Evolutionary conservation across 2,329 filamentous ascomycete species (phyloP).

Genomic region (Drechslerella coelobrocha): DNA sequence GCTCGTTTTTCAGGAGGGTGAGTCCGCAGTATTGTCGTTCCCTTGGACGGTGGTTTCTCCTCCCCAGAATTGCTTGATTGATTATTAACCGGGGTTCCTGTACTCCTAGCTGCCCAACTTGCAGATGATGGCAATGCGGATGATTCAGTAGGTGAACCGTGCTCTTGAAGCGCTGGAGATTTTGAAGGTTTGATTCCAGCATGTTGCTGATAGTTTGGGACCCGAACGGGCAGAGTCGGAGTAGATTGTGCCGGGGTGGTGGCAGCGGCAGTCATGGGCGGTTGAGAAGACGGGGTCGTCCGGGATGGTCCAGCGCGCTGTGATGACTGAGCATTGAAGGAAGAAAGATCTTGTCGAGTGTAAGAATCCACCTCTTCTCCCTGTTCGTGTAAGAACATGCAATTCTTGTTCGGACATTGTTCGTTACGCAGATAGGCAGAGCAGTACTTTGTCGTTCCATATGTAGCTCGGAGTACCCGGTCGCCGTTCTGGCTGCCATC

Average conservation of each 20-base stretch:
- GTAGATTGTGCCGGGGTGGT: slow-evolving; percentile 57
- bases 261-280: slow-evolving; percentile 51
- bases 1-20: slow-evolving; percentile 47
- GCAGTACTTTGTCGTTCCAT: slow-evolving; percentile 97
- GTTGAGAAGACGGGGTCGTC: slow-evolving; percentile 56
- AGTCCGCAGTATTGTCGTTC: slow-evolving; percentile 41
- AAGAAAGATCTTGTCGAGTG: slow-evolving; percentile 89
- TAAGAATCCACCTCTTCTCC: slow-evolving; percentile 99
- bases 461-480: slow-evolving; percentile 74
- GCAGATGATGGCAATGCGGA: slow-evolving; percentile 92
- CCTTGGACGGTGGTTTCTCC: slow-evolving; percentile 28
- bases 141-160: slow-evolving; percentile 69
- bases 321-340: slow-evolving; percentile 71
- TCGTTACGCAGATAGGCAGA: slow-evolving; percentile 95
- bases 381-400: slow-evolving; percentile 97
- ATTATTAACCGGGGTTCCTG: slow-evolving; percentile 74
- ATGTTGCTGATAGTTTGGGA: slow-evolving; percentile 41
- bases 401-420: slow-evolving; percentile 91
- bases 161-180: slow-evolving; percentile 62
- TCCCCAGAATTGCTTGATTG: slow-evolving; percentile 57
- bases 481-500: slow-evolving; percentile 93
- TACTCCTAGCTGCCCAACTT: slow-evolving; percentile 81
- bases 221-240: slow-evolving; percentile 49
- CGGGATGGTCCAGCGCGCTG: slow-evolving; percentile 57
- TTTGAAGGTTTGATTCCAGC: slow-evolving; percentile 45